Percentiles rank a stretch among this genome's conserved stretches.
Conservation (phyloP, 805 yeast species). For the Cyberlindnera japonica region DNA sequence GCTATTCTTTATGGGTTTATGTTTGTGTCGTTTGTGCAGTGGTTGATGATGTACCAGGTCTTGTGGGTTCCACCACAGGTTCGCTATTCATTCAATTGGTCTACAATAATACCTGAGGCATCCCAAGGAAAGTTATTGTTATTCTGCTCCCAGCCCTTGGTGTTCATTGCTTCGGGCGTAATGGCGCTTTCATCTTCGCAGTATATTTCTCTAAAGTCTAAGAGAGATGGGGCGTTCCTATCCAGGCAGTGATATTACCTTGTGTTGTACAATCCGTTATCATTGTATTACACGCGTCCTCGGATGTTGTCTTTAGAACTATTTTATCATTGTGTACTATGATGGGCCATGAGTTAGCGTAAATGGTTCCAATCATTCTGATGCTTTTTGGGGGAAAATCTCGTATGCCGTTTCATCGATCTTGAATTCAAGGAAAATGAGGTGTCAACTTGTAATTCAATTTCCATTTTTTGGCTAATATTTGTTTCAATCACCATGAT, state of each 20-base stretch:
- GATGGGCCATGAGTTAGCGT: constrained; percentile 32
- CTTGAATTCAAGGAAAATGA: constrained; percentile 23
- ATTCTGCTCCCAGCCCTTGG: constrained; percentile 23
- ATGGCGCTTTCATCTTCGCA: constrained; percentile 34
- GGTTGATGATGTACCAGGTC: constrained; percentile 21
- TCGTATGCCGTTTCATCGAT: constrained; percentile 20
- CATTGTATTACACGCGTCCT: constrained; percentile 29
- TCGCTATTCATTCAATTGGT: constrained; percentile 26
- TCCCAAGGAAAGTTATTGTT: constrained; percentile 28
- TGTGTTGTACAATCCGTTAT: constrained; percentile 26
- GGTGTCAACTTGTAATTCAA: constrained; percentile 21
- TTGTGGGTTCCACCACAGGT: constrained; percentile 23
- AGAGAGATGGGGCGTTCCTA: constrained; percentile 28
- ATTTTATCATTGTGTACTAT: constrained; percentile 31
- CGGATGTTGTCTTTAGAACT: constrained; percentile 32
- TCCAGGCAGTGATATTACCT: constrained; percentile 28
- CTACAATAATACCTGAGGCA: constrained; percentile 26
- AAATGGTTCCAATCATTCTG: constrained; percentile 29
- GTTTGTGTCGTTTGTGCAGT: constrained; percentile 29
- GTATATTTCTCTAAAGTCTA: constrained; percentile 27
- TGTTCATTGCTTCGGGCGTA: constrained; percentile 32
- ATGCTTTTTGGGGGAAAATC: constrained; percentile 25
- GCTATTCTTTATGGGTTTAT: constrained; percentile 31
- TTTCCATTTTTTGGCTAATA: constrained; percentile 21
- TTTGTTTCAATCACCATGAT: constrained; percentile 25